A percentile compares a stretch with the other conserved stretches of the same genome.
Evolutionary conservation across 495 filamentous ascomycete species (phyloP).

Genomic region (Neurospora sp.): DNA sequence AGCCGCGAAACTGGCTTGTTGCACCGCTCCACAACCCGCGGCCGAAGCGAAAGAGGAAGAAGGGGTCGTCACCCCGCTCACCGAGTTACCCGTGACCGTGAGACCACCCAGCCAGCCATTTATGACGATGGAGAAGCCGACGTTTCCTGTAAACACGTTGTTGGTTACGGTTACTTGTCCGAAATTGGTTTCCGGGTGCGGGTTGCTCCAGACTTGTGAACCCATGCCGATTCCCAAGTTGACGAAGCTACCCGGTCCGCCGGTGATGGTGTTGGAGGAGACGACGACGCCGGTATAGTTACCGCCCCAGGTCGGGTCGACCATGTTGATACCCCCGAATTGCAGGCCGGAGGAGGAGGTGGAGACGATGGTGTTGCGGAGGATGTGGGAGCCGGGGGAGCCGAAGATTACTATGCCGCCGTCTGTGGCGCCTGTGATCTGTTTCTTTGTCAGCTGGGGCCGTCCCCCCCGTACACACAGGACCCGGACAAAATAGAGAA

Average conservation of each 20-base stretch:
- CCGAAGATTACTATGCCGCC: slow-evolving; percentile 13
- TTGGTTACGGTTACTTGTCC: slow-evolving; percentile 7
- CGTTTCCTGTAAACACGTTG: slow-evolving; percentile 8
- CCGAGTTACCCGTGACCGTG: slow-evolving; percentile 8
- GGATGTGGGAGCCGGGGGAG: slow-evolving; percentile 4
- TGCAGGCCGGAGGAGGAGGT: slow-evolving; percentile 2
- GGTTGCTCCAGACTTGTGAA: slow-evolving; percentile 6
- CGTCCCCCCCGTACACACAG: not conserved
- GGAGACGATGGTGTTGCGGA: slow-evolving; percentile 8
- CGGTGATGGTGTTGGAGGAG: slow-evolving; percentile 4
- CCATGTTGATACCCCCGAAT: slow-evolving; percentile 13
- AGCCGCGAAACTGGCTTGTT: slow-evolving; percentile 1
- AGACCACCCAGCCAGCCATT: slow-evolving; percentile 9
- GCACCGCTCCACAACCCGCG: not conserved
- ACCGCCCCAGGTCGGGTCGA: slow-evolving; percentile 2
- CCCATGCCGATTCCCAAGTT: slow-evolving; percentile 11
- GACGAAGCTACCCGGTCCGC: not conserved
- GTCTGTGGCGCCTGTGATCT: slow-evolving; percentile 8
- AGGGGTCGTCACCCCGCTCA: not conserved
- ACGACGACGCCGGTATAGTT: slow-evolving; percentile 11
- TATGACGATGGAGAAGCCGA: slow-evolving; percentile 9
- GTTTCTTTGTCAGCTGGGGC: not conserved
- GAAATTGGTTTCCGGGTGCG: slow-evolving; percentile 1
- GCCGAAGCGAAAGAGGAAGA: slow-evolving; percentile 1
- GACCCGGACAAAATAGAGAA: too few species aligned